These are phyloP conservation scores for Cyclotella baltica DNA, from an alignment of 108 stramenopile genomes.

Conservation along the genomic window DNA sequence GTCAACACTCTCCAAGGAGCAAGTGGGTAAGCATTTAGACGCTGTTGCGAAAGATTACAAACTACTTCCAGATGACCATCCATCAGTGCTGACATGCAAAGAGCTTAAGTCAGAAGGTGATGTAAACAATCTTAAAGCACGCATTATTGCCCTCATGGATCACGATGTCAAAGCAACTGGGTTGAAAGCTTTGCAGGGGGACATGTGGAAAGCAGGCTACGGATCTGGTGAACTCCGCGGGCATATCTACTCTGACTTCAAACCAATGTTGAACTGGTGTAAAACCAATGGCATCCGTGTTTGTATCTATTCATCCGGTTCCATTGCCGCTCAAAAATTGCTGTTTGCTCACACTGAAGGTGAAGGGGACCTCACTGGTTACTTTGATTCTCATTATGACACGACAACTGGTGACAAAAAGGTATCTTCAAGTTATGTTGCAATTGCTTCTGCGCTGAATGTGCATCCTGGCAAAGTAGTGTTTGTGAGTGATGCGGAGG, in stretches of 20 bases:
- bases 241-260: conserved; percentile 86
- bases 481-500: conserved; percentile 89
- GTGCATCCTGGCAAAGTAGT: conserved; percentile 75
- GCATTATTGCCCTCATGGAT: conserved; percentile 66
- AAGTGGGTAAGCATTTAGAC: conserved; percentile 6
- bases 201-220: conserved; percentile 90
- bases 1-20: conserved; percentile 11
- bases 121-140: neutral
- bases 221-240: conserved; percentile 76
- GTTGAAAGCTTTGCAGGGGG: conserved; percentile 83
- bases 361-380: conserved; percentile 76
- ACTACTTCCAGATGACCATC: conserved; percentile 31
- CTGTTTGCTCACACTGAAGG: conserved; percentile 75
- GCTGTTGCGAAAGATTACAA: conserved; percentile 45
- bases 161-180: conserved; percentile 84
- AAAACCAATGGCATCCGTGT: conserved; percentile 58
- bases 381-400: conserved; percentile 88
- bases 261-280: conserved; percentile 78
- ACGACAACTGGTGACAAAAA: conserved; percentile 88
- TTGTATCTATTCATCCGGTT: conserved; percentile 91
- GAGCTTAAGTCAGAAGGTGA: neutral
- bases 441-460: conserved; percentile 74
- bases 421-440: conserved; percentile 67
- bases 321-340: conserved; percentile 87
- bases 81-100: conserved; percentile 23